Evolutionary conservation across 495 filamentous ascomycete genomes (phyloP).

Genomic region (Tuber magnatum): DNA sequence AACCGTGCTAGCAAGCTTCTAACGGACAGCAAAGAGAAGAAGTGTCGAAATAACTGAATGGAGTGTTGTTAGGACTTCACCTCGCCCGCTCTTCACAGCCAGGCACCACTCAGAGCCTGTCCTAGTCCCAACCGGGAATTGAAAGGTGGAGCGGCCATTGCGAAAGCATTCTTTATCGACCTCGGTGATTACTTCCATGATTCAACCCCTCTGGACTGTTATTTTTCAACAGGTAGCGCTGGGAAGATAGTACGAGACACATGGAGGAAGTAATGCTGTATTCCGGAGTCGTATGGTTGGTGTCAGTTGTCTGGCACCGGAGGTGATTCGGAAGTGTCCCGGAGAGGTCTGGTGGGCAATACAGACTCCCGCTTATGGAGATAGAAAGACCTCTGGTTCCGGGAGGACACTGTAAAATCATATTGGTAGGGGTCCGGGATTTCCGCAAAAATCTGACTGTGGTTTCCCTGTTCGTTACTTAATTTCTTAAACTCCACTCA

Average conservation of each 20-base stretch:
- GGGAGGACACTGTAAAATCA: background rate
- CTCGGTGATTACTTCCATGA: constrained; percentile 1
- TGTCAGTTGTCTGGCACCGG: background rate
- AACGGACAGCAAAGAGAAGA: background rate
- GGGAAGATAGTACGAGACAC: background rate
- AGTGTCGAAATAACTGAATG: background rate
- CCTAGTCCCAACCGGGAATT: background rate
- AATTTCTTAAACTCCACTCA: background rate
- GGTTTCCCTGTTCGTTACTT: background rate
- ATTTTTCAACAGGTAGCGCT: background rate
- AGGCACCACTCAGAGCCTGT: background rate
- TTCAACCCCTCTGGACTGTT: background rate
- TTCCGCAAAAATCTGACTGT: background rate
- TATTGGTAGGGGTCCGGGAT: background rate
- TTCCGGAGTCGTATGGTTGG: background rate
- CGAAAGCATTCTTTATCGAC: background rate
- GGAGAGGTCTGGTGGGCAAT: background rate
- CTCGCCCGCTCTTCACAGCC: background rate
- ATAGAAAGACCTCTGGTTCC: background rate
- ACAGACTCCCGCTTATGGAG: background rate
- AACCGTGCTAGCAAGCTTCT: background rate
- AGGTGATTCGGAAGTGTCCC: too few species aligned
- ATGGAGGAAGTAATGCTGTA: background rate
- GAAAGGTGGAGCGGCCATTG: background rate
- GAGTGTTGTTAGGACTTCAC: background rate